Evolutionary conservation across 768 basidiomycete species (phyloP).

Genomic region (Auriculariales sp.): DNA sequence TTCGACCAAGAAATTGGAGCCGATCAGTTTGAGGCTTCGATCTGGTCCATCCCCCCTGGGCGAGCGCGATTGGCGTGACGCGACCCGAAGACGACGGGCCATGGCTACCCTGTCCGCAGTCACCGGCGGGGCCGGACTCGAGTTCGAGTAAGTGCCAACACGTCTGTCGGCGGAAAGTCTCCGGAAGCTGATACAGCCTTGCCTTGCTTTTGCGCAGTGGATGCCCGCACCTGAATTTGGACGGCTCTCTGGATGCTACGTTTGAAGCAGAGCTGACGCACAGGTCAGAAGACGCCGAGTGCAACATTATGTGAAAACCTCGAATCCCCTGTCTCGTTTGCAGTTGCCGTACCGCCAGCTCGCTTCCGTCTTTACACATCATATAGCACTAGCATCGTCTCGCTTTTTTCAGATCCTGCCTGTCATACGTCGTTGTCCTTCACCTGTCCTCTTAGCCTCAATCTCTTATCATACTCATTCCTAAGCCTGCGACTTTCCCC

Average conservation of each 20-base stretch:
- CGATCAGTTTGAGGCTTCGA: neutral
- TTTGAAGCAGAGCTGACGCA: neutral
- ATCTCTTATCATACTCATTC: too few species aligned
- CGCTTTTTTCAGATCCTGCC: too few species aligned
- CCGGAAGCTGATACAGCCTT: neutral
- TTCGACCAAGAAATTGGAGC: neutral
- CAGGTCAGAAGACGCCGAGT: neutral
- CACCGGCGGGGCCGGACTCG: neutral
- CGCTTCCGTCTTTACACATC: too few species aligned
- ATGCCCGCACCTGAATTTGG: neutral
- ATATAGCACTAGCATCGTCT: too few species aligned
- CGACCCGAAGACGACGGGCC: neutral
- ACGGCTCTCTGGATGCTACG: neutral
- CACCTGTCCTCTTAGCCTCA: too few species aligned
- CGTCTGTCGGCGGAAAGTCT: neutral
- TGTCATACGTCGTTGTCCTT: too few species aligned
- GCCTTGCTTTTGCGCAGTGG: neutral
- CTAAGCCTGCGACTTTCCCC: too few species aligned
- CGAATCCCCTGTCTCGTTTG: neutral
- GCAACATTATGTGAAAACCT: neutral
- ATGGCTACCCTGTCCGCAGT: neutral
- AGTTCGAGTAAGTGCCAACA: neutral
- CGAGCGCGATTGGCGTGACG: neutral
- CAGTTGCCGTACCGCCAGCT: neutral
- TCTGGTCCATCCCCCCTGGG: neutral